Evolutionary conservation across 2,329 filamentous ascomycete species (phyloP).

Genomic region (Sordariomycetes sp.): DNA sequence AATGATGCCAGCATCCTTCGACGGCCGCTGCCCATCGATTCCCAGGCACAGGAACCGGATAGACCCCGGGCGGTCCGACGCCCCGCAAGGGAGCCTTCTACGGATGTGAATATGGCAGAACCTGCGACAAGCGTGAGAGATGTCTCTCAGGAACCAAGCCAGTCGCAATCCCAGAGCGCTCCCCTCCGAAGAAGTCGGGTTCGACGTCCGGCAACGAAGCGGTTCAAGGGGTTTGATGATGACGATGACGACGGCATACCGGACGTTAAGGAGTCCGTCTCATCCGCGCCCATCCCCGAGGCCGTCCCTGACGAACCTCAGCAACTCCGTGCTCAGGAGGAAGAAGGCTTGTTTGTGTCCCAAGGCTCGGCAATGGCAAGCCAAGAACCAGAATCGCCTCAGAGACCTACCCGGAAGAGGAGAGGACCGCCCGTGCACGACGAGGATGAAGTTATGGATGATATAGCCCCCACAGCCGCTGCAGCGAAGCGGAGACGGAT

Average conservation of each 20-base stretch:
- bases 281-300: constrained; percentile 6
- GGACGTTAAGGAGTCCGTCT: constrained; percentile 2
- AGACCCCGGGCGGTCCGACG: background rate
- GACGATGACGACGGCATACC: constrained; percentile 27
- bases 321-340: constrained; percentile 15
- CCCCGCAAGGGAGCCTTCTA: background rate
- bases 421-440: constrained; percentile 27
- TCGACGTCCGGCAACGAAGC: constrained; percentile 33
- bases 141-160: constrained; percentile 3
- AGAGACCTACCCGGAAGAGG: constrained; percentile 26
- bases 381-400: constrained; percentile 9
- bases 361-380: constrained; percentile 25
- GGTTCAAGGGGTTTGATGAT: constrained; percentile 64
- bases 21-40: constrained; percentile 48
- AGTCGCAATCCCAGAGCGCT: constrained; percentile 6
- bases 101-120: constrained; percentile 2
- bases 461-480: constrained; percentile 65
- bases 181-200: constrained; percentile 18
- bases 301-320: constrained; percentile 3
- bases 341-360: constrained; percentile 45
- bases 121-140: background rate
- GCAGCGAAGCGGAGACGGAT: constrained; percentile 70
- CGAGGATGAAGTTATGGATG: constrained; percentile 52
- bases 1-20: constrained; percentile 66
- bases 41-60: constrained; percentile 6